phyloP scores from a whole-genome alignment of 2,329 filamentous ascomycete genomes.

The Plectosphaerella sp. region DNA sequence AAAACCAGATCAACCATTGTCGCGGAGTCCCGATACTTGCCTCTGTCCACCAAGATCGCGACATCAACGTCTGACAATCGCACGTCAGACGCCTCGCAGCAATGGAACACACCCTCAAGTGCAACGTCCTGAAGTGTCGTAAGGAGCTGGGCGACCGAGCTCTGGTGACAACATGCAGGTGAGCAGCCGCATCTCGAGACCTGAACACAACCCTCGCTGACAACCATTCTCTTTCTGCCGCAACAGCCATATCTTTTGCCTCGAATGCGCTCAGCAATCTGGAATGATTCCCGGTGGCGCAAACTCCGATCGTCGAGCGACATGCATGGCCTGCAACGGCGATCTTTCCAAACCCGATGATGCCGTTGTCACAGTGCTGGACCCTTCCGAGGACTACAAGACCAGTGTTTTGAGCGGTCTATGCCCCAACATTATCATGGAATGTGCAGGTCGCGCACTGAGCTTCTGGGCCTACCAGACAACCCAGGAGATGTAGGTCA shows the following conservation, averaged over 20 bases:
- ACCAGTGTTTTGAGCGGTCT: constrained; percentile 80
- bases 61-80: too few relatives aligned
- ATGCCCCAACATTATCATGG: constrained; percentile 76
- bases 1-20: too few relatives aligned
- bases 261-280: constrained; percentile 62
- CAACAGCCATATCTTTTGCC: constrained; percentile 78
- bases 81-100: neutral
- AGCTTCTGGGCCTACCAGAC: constrained; percentile 86
- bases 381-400: constrained; percentile 85
- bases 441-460: constrained; percentile 75
- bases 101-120: constrained; percentile 74
- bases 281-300: constrained; percentile 52
- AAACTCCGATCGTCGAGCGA: constrained; percentile 38
- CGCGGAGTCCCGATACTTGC: too few relatives aligned
- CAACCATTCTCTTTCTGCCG: too few relatives aligned
- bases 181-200: neutral
- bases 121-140: constrained; percentile 77
- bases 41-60: too few relatives aligned
- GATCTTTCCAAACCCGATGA: constrained; percentile 69
- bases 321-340: constrained; percentile 73
- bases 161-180: constrained; percentile 88
- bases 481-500: constrained; percentile 70
- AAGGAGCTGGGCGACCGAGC: constrained; percentile 64
- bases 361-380: constrained; percentile 65
- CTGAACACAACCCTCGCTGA: too few relatives aligned